A percentile compares a stretch with the other conserved stretches of the same genome.
phyloP scores from a whole-genome alignment of 345 rosid species.

The Moricandia moricandioides region DNA sequence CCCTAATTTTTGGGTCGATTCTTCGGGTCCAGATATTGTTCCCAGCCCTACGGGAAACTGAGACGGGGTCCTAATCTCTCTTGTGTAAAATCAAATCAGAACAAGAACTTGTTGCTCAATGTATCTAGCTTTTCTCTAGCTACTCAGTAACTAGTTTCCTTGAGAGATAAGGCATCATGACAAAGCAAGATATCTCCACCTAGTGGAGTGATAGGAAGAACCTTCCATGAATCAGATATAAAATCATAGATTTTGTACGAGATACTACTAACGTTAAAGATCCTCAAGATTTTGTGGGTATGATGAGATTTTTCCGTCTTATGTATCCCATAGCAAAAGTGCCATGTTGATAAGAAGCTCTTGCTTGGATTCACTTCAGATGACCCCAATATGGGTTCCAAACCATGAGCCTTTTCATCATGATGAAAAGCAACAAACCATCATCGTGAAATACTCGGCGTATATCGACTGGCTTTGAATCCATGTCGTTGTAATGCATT shows the following conservation, averaged over 20 bases:
- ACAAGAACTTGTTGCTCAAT: not conserved
- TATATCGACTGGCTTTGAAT: not conserved
- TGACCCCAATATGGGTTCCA: not conserved
- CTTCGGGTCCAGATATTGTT: no score
- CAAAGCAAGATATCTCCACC: not conserved
- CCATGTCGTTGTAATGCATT: not conserved
- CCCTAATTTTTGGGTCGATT: no score
- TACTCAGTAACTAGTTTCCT: not conserved
- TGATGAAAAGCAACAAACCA: not conserved
- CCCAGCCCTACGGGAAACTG: not conserved
- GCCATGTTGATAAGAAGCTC: not conserved
- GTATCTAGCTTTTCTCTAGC: not conserved
- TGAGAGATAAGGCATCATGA: not conserved
- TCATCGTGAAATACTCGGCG: not conserved
- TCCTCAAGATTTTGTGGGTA: not conserved
- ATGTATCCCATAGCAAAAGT: not conserved
- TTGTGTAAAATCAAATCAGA: not conserved
- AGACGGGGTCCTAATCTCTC: not conserved
- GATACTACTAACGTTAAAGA: not conserved
- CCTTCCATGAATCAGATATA: not conserved
- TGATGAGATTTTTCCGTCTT: not conserved
- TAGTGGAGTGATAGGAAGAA: not conserved
- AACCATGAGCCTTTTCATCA: not conserved
- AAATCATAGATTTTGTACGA: not conserved
- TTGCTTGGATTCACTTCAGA: not conserved